Base-by-base conservation (phyloP, 306 rosid species). In the Bauhinia variegata region DNA sequence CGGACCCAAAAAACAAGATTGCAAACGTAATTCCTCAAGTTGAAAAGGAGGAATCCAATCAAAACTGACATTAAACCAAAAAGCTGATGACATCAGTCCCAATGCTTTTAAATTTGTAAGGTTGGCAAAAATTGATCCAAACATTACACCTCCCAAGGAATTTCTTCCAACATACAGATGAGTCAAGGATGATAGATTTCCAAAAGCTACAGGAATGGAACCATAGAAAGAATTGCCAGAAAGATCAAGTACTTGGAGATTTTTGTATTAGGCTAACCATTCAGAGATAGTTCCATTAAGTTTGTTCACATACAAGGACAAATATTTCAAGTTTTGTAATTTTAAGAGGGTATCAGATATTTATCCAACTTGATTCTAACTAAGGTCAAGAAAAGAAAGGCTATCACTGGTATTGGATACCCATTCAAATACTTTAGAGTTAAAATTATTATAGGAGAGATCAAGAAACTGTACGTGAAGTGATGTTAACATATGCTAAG, bases 1-100 rank as follows among this genome's bases (percentile, higher is more conserved):
- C 0, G 80, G 80, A 55, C 80, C 72, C 9, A 63, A 19, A 17
- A 4, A 8, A 2, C 12, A 16, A 28, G 12, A 49, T n/a, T 10
- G 6, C 9, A 49, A 3, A 23, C 1, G 9, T n/a, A 18, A 4
- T n/a, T 5, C 18, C n/a, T 49, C 23, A 13, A 49, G 54, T 15
- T 49, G 54, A 15, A 49, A 49, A 49, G 54, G 54, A 49, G 30
- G 30, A 49, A 49, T 15, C 54, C 54, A 49, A 3, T 36, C 9
- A 8, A 6, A 8, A 8, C 9, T 36, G 8, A 1, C 0, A 15
- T 49, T 2, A 49, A 49, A 14, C 11, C 6, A 14, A 11, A 49
- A 49, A 49, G 2, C 2, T 4, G 16, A 14, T n/a, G 23, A 6
- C 4, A 9, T 5, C 54, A 49, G 5, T 28, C 16, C 54, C n/a